Evolutionary conservation across 805 yeast genomes (phyloP).

Genomic region (Tetrapisispora namnaoensis): DNA sequence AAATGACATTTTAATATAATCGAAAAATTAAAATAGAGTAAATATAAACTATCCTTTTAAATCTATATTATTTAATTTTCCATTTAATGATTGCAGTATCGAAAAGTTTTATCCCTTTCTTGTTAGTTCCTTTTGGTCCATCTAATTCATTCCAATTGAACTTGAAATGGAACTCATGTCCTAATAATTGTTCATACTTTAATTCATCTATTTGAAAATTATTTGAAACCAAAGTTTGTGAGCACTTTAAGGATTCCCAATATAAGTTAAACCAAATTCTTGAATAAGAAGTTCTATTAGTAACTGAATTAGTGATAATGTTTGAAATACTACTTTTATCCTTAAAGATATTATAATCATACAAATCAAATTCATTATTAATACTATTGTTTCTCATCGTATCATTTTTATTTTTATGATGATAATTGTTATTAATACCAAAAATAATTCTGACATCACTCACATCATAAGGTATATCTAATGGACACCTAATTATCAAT

Average conservation of each 20-base stretch:
- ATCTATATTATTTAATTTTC: constrained; percentile 5
- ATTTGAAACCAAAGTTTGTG: constrained; percentile 7
- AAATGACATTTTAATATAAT: constrained; percentile 40
- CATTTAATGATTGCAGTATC: constrained; percentile 36
- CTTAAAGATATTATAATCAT: neutral
- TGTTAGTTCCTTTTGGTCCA: constrained; percentile 54
- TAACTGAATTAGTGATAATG: constrained; percentile 10
- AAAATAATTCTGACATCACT: constrained; percentile 22
- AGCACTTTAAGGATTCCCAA: constrained; percentile 31
- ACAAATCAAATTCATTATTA: neutral
- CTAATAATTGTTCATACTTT: constrained; percentile 9
- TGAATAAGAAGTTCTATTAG: constrained; percentile 16
- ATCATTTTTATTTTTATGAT: neutral
- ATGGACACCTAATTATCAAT: neutral
- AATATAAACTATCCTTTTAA: neutral
- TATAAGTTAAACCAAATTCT: constrained; percentile 37
- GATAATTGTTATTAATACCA: constrained; percentile 8
- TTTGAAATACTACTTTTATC: constrained; percentile 1
- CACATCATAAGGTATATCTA: constrained; percentile 1
- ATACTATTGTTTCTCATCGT: neutral
- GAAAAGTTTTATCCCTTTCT: constrained; percentile 44
- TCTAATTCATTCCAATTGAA: constrained; percentile 47
- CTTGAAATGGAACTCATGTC: constrained; percentile 8
- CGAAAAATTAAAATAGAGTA: neutral
- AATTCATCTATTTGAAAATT: constrained; percentile 9